A percentile compares a stretch with the other conserved stretches of the same genome.
Evolutionary conservation across 2,329 filamentous ascomycete species (phyloP).

Genomic region (Penicillium capsulatum): DNA sequence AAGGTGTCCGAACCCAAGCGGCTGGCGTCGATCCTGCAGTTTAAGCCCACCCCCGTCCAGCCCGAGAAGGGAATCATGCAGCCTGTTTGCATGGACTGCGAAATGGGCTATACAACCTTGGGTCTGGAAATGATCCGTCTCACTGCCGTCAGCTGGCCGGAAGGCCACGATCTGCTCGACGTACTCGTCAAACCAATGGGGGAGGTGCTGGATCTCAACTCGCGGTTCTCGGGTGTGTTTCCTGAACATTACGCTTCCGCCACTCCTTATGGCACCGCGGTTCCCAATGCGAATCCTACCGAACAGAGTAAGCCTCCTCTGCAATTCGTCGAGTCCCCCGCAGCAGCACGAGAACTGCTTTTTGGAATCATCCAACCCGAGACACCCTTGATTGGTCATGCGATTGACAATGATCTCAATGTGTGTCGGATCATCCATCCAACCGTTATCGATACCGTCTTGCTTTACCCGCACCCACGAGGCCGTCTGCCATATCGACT

Average conservation of each 20-base stretch:
- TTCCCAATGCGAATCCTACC: conserved; percentile 17
- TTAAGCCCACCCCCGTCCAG: conserved; percentile 64
- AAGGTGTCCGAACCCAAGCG: conserved; percentile 73
- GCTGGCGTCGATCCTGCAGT: conserved; percentile 74
- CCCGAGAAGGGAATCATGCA: conserved; percentile 25
- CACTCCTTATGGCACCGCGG: conserved; percentile 48
- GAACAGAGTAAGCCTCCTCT: conserved; percentile 46
- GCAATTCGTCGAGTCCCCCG: conserved; percentile 70
- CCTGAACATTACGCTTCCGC: conserved; percentile 71
- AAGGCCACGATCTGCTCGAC: conserved; percentile 70
- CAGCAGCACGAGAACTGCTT: conserved; percentile 69
- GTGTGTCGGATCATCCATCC: conserved; percentile 78
- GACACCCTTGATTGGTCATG: conserved; percentile 87
- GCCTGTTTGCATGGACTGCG: conserved; percentile 83
- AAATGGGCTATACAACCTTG: conserved; percentile 91
- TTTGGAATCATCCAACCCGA: conserved; percentile 69
- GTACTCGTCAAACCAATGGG: conserved; percentile 80
- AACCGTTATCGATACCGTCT: conserved; percentile 75
- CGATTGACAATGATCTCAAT: conserved; percentile 93
- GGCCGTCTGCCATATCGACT: conserved; percentile 70
- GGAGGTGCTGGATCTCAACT: conserved; percentile 84
- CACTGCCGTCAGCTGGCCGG: conserved; percentile 84
- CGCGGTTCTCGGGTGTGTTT: conserved; percentile 82
- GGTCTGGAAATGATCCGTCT: conserved; percentile 87
- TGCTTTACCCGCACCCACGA: conserved; percentile 73